Conservation (phyloP, 2,329 filamentous ascomycete species). For the Colletotrichum limetticola region DNA sequence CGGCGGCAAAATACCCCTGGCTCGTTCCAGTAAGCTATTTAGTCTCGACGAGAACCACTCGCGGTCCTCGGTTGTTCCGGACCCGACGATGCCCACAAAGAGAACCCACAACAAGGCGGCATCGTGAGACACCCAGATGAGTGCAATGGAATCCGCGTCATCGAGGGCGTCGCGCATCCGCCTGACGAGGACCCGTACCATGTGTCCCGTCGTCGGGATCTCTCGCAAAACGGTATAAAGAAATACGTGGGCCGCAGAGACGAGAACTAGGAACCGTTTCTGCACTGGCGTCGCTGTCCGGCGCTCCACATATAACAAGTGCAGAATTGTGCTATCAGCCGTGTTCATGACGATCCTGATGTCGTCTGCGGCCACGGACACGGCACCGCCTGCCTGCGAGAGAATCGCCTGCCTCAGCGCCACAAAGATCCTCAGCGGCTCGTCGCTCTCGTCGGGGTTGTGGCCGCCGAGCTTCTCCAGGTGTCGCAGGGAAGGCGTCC, state of each 20-base stretch:
- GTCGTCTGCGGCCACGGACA: slow-evolving; percentile 26
- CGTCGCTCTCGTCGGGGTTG: slow-evolving; percentile 5
- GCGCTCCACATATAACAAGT: slow-evolving; percentile 26
- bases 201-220: slow-evolving; percentile 32
- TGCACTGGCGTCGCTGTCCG: slow-evolving; percentile 19
- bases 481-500: slow-evolving; percentile 22
- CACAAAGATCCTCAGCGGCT: slow-evolving; percentile 27
- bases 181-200: slow-evolving; percentile 25
- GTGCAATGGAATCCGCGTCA: slow-evolving; percentile 22
- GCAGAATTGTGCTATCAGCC: slow-evolving; percentile 34
- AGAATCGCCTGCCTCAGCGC: slow-evolving; percentile 30
- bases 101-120: slow-evolving; percentile 33
- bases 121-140: slow-evolving; percentile 17
- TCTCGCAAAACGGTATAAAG: slow-evolving; percentile 33
- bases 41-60: slow-evolving; percentile 19
- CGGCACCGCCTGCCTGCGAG: slow-evolving; percentile 5
- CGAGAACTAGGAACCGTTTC: slow-evolving; percentile 20
- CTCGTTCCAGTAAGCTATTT: slow-evolving; percentile 4
- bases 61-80: slow-evolving; percentile 11
- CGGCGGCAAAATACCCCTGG: slow-evolving; percentile 11
- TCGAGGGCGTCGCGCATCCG: slow-evolving; percentile 31
- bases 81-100: slow-evolving; percentile 34
- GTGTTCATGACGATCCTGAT: slow-evolving; percentile 37
- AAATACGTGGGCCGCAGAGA: slow-evolving; percentile 34
- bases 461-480: slow-evolving; percentile 27